Conservation (phyloP, 179 eudicot species). For the Patellifolia procumbens region DNA sequence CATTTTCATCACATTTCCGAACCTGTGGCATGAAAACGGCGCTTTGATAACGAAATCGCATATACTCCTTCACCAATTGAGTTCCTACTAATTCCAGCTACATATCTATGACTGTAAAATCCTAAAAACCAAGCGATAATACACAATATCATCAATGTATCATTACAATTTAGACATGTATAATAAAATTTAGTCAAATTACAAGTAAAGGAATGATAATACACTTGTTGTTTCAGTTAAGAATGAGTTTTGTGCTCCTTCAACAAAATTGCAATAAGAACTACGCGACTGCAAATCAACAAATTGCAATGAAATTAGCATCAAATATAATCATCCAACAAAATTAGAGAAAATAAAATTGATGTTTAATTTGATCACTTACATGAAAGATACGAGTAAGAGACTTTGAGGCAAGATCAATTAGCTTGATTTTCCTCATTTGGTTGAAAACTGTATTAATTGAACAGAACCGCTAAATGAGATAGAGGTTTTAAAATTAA, state of each 20-base stretch:
- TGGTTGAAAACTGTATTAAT: constrained; percentile 11
- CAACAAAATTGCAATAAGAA: constrained; percentile 22
- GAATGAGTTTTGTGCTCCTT: constrained; percentile 19
- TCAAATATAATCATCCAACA: background rate
- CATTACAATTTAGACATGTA: no score
- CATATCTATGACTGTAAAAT: constrained; percentile 38
- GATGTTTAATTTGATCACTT: constrained; percentile 13
- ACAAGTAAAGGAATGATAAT: constrained; percentile 19
- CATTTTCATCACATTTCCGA: background rate
- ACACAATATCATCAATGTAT: constrained; percentile 4
- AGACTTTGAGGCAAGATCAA: constrained; percentile 29
- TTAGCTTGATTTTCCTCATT: constrained; percentile 32
- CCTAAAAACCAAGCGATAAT: constrained; percentile 36
- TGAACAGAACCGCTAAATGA: background rate
- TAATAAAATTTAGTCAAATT: no score
- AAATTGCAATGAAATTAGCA: constrained; percentile 18
- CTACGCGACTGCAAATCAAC: constrained; percentile 30
- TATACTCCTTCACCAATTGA: constrained; percentile 33
- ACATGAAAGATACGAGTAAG: constrained; percentile 30
- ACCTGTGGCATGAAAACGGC: constrained; percentile 86
- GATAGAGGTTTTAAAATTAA: no score
- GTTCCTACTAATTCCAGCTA: constrained; percentile 24
- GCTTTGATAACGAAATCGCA: constrained; percentile 37
- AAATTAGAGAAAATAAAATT: background rate
- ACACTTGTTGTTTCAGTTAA: constrained; percentile 29